Base-by-base conservation (phyloP, 352 stramenopile genomes). In the Ophiocytium majus region DNA sequence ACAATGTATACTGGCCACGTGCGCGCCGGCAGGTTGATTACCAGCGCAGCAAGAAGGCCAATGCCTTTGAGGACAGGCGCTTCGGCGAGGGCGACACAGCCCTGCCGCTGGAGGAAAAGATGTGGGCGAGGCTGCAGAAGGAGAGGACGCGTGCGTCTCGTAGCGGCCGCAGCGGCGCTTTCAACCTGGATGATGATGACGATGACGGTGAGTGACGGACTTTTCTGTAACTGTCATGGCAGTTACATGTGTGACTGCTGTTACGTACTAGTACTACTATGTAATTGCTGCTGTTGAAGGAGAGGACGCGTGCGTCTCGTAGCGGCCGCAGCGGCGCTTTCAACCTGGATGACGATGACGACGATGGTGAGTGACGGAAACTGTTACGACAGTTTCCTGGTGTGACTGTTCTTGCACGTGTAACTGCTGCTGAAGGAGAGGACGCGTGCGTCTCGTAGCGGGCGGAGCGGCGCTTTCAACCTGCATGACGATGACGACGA, bases 41-140 rank as follows among this genome's bases (percentile, higher is more conserved):
- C 89, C 86, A 93, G 34, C 79, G 87, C 32, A 94, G 92, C 63
- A 93, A 96, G 89, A 95, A 95, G 87, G 94, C 92, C 49, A 97
- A 97, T 86, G 90, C 92, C 81, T 96, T 97, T 87, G 90, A 92
- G 49, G 94, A 97, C 87, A 89, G 81, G 66, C 81, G 85, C 36
- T 88, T 88, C 34, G 85, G 85, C 10, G 85, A 88, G 37, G 82
- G 82, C 49, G 85, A 88, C 80, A 35, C 31, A 28, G 66, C 37
- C 14, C 34, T 88, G n/a, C 76, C 82, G 9, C n/a, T 88, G 33
- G 85, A 88, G 71, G 85, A 88, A 50, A 88, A 88, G 74, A 88
- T 88, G 85, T 88, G 85, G 85, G 85, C 78, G 35, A 75, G 85
- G 0, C 76, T 88, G 85, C 85, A 88, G 57, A 88, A 88, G 81